Percentiles rank a stretch among this genome's conserved stretches.
phyloP scores from a whole-genome alignment of 2,329 filamentous ascomycete genomes.

The Colletotrichum liriopes region DNA sequence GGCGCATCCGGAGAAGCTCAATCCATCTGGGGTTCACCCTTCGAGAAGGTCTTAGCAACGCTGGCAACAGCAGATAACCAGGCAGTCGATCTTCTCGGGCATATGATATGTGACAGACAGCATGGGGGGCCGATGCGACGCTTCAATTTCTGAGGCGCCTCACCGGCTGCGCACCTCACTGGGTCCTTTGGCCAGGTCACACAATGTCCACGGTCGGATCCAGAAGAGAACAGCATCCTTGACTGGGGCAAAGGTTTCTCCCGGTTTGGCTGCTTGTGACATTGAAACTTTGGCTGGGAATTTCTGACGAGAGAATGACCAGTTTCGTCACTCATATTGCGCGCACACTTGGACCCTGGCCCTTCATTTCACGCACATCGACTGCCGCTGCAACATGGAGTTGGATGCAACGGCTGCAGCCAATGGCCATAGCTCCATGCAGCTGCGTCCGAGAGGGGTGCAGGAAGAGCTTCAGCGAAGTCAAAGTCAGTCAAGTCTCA shows the following conservation, averaged over 20 bases:
- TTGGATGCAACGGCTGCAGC: constrained; percentile 9
- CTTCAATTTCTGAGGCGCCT: constrained; percentile 5
- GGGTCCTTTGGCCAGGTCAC: not conserved
- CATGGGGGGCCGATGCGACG: constrained; percentile 7
- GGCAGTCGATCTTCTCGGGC: constrained; percentile 19
- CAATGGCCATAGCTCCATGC: constrained; percentile 39
- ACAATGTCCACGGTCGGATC: not conserved
- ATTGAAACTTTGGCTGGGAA: not conserved
- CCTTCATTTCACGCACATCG: constrained; percentile 9
- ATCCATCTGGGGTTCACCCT: constrained; percentile 19
- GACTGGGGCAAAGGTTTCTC: not conserved
- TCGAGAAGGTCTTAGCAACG: constrained; percentile 34
- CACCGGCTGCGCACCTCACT: not conserved
- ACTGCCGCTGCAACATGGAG: constrained; percentile 14
- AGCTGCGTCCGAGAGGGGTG: constrained; percentile 12
- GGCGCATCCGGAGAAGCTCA: constrained; percentile 17
- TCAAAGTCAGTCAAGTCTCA: constrained; percentile 12
- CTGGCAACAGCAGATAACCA: constrained; percentile 34
- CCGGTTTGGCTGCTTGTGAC: not conserved
- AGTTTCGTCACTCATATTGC: not conserved
- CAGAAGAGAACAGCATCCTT: not conserved
- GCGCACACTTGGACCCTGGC: not conserved
- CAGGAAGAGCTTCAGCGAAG: constrained; percentile 12
- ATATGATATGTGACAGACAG: constrained; percentile 37
- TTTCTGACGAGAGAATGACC: constrained; percentile 18